Percentiles rank a stretch among this genome's conserved stretches.
Conservation (phyloP, 2,329 filamentous ascomycete genomes). For the Ilyonectria mors-panacis region DNA sequence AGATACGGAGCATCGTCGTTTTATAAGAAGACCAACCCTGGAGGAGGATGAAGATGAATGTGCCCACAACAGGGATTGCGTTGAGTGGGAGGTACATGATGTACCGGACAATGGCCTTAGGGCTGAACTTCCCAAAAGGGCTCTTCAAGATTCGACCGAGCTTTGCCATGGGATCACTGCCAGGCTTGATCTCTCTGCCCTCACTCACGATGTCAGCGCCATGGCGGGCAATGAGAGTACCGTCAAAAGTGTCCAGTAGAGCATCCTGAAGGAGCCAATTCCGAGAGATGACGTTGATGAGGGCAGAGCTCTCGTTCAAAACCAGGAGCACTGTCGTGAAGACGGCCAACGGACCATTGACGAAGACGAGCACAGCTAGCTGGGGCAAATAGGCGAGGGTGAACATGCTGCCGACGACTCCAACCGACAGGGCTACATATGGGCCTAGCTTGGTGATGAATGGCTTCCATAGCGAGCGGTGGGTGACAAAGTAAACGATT, state of each 20-base stretch:
- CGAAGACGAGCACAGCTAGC: constrained; percentile 84
- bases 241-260: constrained; percentile 91
- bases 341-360: constrained; percentile 87
- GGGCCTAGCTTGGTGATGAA: constrained; percentile 69
- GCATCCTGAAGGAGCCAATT: constrained; percentile 86
- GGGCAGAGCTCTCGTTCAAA: constrained; percentile 72
- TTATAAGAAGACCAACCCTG: constrained; percentile 68
- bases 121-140: constrained; percentile 70
- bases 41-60: constrained; percentile 82
- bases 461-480: constrained; percentile 72
- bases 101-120: constrained; percentile 80
- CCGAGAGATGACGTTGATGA: constrained; percentile 71
- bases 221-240: constrained; percentile 69
- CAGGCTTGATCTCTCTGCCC: constrained; percentile 79
- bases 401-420: constrained; percentile 87
- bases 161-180: constrained; percentile 69
- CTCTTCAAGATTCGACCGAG: constrained; percentile 71
- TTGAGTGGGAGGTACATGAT: constrained; percentile 92
- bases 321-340: constrained; percentile 80
- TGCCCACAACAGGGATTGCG: constrained; percentile 92
- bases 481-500: constrained; percentile 71
- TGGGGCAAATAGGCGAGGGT: constrained; percentile 89
- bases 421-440: constrained; percentile 78
- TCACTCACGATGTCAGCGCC: constrained; percentile 76
- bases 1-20: background rate